These are phyloP conservation scores for Talaromyces sp. DNA, from an alignment of 2,329 filamentous ascomycete species.

Conservation along the genomic window DNA sequence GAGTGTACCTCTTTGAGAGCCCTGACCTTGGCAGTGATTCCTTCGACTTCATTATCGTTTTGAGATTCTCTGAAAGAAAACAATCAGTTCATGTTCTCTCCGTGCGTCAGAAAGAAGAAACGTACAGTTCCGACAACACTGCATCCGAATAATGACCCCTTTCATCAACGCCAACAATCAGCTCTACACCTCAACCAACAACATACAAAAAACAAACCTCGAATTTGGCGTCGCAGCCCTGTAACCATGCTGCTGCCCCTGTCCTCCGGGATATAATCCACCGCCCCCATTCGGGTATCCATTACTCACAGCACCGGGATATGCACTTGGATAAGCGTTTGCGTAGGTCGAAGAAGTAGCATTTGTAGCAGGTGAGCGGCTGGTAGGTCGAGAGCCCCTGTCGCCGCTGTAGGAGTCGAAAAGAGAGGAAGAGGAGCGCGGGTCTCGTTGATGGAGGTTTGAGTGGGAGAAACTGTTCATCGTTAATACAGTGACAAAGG, in stretches of 20 bases:
- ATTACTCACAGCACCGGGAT: slow-evolving; percentile 19
- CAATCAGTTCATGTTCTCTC: background rate
- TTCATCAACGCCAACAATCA: background rate
- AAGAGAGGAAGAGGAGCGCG: slow-evolving; percentile 66
- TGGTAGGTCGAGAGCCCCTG: slow-evolving; percentile 34
- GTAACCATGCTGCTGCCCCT: slow-evolving; percentile 4
- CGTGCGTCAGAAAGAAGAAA: background rate
- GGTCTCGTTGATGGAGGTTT: slow-evolving; percentile 65
- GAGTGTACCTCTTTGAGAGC: slow-evolving; percentile 78
- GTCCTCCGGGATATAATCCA: slow-evolving; percentile 18
- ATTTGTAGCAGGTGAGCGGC: slow-evolving; percentile 35
- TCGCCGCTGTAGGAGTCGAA: slow-evolving; percentile 68
- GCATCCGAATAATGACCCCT: slow-evolving; percentile 91
- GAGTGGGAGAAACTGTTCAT: slow-evolving; percentile 61
- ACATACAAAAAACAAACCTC: slow-evolving; percentile 47
- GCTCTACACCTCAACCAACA: background rate
- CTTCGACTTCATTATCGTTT: slow-evolving; percentile 84
- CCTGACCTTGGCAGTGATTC: slow-evolving; percentile 86
- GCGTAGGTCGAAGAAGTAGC: slow-evolving; percentile 51
- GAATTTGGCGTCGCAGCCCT: slow-evolving; percentile 61
- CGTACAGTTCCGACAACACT: slow-evolving; percentile 54
- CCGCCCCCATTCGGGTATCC: slow-evolving; percentile 19
- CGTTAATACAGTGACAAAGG: background rate
- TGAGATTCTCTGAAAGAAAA: slow-evolving; percentile 64
- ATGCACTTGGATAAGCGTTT: slow-evolving; percentile 35